Evolutionary conservation across 192 early-diverging fungal species (phyloP), one percentile per base, ranked within the genome.

Genomic region (Coemansia sp.): DNA sequence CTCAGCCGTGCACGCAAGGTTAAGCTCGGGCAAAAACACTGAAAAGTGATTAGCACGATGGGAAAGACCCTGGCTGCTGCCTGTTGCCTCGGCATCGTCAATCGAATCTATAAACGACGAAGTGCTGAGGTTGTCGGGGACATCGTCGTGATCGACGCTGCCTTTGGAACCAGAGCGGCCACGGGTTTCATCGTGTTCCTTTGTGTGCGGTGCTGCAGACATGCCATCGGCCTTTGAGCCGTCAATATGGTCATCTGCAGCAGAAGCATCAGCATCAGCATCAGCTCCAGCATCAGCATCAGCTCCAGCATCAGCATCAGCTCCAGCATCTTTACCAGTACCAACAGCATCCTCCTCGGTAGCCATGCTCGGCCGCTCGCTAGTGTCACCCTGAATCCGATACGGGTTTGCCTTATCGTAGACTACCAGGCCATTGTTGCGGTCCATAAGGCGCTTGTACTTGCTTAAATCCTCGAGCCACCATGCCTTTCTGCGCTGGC

Each of bases 11-110:
- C 87, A 90, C 7, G 86, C 88, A 21, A 94, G 78, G 20, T 79
- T 70, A 35, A 96, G 82, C 40, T 86, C 87, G 0, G 93, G 93
- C 70, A 96, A 86, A 60, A 87, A 86, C 18, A 95, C 72, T 3
- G 83, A 72, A 60, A 90, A 72, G 3, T 86, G 82, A 61, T 94
- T 86, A 8, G 87, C 87, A 26, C 87, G 73, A 53, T 89, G 86
- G 30, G 85, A 84, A 51, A 88, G 63, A 18, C 70, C 67, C 39
- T 75, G 70, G 37, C 68, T 61, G 60, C 51, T 60, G 61, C 58
- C 55, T 1, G 43, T n/a, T n/a, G 42, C 59, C 23, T 81, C 70
- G 2, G 37, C 66, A 7, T 69, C 58, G 49, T 72, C 70, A 28
- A 51, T 68, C 31, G 69, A 67, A 42, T 66, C 66, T 16, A 26